Evolutionary conservation across 2,329 filamentous ascomycete genomes (phyloP), one percentile per base, ranked within the genome.

Genomic region (Claviceps monticola): DNA sequence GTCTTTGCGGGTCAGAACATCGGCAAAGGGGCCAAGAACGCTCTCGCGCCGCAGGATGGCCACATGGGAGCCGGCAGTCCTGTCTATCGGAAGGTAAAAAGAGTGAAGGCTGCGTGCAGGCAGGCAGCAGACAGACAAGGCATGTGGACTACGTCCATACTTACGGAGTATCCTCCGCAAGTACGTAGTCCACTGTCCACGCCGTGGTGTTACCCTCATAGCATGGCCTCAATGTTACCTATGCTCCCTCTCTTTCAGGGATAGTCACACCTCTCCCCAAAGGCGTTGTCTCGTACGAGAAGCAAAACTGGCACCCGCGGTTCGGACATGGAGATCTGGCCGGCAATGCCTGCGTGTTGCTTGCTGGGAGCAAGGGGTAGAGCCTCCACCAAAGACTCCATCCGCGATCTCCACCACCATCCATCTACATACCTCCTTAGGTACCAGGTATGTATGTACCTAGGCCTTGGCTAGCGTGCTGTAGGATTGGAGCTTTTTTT

Each of bases 211-310:
- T n/a, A 45, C 43, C 21, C 8, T 19, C 43, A 42, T n/a, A 9
- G 14, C 39, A 42, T 43, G 41, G 19, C 43, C 29, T 34, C 29
- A 34, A 45, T 29, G 43, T 14, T 23, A 21, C 21, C 21, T 21
- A 26, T 29, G 21, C 43, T 45, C 43, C 43, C 6, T 29, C 21
- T 45, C 23, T n/a, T 45, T 16, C 29, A 34, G 29, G 29, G 29
- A 34, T 34, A 34, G 9, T 29, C 29, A 9, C 29, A 8, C 29
- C 29, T 46, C 26, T 14, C 46, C 44, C 9, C 43, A 26, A 34
- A 34, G 29, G 50, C 34, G 44, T 46, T 8, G 34, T 54, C 50
- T 51, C 52, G 49, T 49, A 49, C 49, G 46, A 49, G 41, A 54
- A n/a, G 26, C 11, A 39, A 47, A 45, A 21, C 5, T 47, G 46